Percentiles rank a stretch among this genome's conserved stretches.
These are phyloP conservation scores for Aspergillus thermomutatus DNA, from an alignment of 2,329 filamentous ascomycete genomes.

Conservation along the genomic window DNA sequence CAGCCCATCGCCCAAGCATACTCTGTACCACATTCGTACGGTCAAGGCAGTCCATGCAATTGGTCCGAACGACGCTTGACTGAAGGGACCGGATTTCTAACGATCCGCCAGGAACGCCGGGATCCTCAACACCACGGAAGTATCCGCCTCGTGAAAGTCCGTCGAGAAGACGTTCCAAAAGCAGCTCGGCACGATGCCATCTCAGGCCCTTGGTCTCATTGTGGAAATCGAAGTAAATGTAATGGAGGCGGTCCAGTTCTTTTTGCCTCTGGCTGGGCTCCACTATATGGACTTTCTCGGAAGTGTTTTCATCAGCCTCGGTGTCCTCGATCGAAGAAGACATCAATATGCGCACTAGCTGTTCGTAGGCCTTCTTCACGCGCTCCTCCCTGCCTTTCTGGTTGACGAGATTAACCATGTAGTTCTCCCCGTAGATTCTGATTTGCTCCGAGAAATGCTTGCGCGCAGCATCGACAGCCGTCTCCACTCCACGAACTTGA, in stretches of 20 bases:
- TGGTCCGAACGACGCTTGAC: constrained; percentile 88
- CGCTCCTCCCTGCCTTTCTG: constrained; percentile 86
- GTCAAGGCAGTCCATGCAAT: constrained; percentile 99
- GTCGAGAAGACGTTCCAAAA: constrained; percentile 77
- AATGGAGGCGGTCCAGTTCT: constrained; percentile 81
- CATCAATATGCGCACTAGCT: constrained; percentile 75
- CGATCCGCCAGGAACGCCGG: constrained; percentile 64
- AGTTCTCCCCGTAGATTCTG: constrained; percentile 89
- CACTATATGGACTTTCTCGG: constrained; percentile 78
- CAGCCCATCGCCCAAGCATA: constrained; percentile 85
- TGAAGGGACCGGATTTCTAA: constrained; percentile 79
- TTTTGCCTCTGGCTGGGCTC: constrained; percentile 60
- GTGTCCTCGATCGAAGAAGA: constrained; percentile 64
- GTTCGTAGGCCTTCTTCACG: constrained; percentile 91
- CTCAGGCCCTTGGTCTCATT: constrained; percentile 92
- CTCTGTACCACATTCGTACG: constrained; percentile 97
- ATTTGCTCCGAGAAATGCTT: constrained; percentile 95
- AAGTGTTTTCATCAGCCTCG: constrained; percentile 62
- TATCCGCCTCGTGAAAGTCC: constrained; percentile 78
- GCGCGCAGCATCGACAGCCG: constrained; percentile 71
- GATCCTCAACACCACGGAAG: constrained; percentile 87
- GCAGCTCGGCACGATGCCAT: constrained; percentile 85
- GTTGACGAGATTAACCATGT: constrained; percentile 95
- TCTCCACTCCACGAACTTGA: constrained; percentile 80
- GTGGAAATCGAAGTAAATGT: constrained; percentile 98